Conservation (phyloP, 768 basidiomycete species). For the Mrakia blollopis region DNA sequence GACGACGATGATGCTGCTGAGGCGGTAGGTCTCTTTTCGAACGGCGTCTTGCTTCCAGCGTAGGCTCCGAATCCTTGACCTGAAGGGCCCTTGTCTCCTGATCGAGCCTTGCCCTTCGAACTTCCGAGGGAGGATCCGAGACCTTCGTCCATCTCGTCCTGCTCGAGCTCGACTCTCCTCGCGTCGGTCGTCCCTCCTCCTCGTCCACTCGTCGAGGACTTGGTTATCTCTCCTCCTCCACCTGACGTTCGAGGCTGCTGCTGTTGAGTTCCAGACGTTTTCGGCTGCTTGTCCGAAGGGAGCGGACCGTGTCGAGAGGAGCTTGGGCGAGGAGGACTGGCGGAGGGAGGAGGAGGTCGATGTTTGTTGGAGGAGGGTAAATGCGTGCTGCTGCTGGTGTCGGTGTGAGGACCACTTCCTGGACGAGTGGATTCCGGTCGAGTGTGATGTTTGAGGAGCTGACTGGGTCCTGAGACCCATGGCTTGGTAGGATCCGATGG, state of each 20-base stretch:
- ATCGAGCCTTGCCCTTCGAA: neutral
- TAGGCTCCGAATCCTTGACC: neutral
- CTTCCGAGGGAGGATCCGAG: neutral
- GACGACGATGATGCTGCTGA: neutral
- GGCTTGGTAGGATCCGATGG: neutral
- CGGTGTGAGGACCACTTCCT: neutral
- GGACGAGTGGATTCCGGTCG: neutral
- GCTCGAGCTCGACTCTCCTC: neutral
- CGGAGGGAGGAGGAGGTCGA: neutral
- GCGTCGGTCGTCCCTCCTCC: neutral
- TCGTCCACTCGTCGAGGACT: neutral
- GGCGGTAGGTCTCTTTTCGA: neutral
- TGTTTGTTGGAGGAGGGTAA: neutral
- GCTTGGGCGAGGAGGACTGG: neutral
- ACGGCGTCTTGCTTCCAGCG: neutral
- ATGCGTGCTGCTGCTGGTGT: neutral
- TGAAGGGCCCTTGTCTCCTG: neutral
- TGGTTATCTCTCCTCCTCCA: neutral
- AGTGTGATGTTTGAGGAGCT: neutral
- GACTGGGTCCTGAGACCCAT: neutral
- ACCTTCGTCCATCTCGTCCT: neutral
- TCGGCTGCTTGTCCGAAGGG: neutral
- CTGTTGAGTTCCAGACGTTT: neutral
- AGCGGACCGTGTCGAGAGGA: neutral
- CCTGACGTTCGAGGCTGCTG: neutral